These are phyloP conservation scores for Durotheca rogersii DNA, from an alignment of 495 filamentous ascomycete species.

Conservation along the genomic window DNA sequence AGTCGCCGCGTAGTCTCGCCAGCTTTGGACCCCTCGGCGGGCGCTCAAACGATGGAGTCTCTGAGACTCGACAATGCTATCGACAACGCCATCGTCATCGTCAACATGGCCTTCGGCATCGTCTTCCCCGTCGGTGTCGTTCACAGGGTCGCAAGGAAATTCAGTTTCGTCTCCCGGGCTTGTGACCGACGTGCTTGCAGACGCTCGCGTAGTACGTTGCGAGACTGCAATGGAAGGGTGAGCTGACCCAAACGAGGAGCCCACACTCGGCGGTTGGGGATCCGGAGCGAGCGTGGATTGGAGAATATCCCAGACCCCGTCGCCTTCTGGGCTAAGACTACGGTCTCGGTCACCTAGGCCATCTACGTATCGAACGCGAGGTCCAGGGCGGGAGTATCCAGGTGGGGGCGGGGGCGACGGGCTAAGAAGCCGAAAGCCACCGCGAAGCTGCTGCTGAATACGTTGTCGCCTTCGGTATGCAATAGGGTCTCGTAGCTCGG, in stretches of 20 bases:
- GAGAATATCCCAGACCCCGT: constrained; percentile 75
- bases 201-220: constrained; percentile 37
- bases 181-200: constrained; percentile 41
- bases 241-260: constrained; percentile 76
- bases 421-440: too few relatives aligned
- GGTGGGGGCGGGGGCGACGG: not conserved
- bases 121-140: constrained; percentile 41
- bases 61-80: too few relatives aligned
- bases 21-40: too few relatives aligned
- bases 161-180: constrained; percentile 36
- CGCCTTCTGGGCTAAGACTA: constrained; percentile 73
- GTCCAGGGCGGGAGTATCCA: not conserved
- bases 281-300: constrained; percentile 79
- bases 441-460: too few relatives aligned
- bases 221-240: constrained; percentile 48
- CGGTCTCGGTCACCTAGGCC: constrained; percentile 82
- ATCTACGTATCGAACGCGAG: constrained; percentile 48
- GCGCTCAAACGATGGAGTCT: too few relatives aligned
- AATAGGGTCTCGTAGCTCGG: too few relatives aligned
- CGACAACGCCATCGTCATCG: too few relatives aligned
- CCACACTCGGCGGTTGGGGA: constrained; percentile 72
- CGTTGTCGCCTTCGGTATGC: not conserved
- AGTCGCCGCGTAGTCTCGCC: too few relatives aligned
- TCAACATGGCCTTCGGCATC: constrained; percentile 4
- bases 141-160: constrained; percentile 43